Evolutionary conservation across 1,139 yeast species (phyloP).

Genomic region (Casaregolazyma lundiana): DNA sequence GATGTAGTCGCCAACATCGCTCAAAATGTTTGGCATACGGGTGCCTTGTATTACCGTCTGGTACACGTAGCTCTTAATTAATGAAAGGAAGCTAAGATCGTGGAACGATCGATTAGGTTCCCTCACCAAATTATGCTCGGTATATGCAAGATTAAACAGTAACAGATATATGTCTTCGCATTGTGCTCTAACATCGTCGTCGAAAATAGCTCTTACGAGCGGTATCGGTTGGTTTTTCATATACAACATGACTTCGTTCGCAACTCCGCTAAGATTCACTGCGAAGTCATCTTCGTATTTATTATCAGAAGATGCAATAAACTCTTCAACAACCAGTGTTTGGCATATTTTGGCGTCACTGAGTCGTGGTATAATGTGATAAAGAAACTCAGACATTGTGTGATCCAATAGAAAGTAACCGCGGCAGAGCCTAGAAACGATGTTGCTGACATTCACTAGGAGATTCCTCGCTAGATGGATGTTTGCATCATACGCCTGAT

Average conservation of each 20-base stretch:
- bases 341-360: not conserved
- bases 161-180: conserved; percentile 6
- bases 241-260: not conserved
- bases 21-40: not conserved
- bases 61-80: conserved; percentile 2
- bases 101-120: not conserved
- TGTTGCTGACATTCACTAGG: conserved; percentile 7
- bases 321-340: not conserved
- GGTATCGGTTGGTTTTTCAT: not conserved
- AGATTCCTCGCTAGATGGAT: conserved; percentile 1
- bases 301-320: not conserved
- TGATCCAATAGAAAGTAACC: conserved; percentile 18
- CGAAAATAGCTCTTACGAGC: conserved; percentile 4
- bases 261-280: not conserved
- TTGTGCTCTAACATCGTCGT: not conserved
- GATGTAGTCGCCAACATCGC: not conserved
- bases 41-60: conserved; percentile 7
- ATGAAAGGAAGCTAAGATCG: not conserved
- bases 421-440: conserved; percentile 6
- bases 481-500: not conserved
- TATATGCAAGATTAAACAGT: conserved; percentile 4
- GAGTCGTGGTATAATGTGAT: conserved; percentile 2
- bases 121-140: not conserved
- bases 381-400: conserved; percentile 13
- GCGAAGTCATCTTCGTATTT: not conserved